A percentile compares a stretch with the other conserved stretches of the same genome.
Conservation (phyloP, 768 basidiomycete species). For the Boletus sp. region DNA sequence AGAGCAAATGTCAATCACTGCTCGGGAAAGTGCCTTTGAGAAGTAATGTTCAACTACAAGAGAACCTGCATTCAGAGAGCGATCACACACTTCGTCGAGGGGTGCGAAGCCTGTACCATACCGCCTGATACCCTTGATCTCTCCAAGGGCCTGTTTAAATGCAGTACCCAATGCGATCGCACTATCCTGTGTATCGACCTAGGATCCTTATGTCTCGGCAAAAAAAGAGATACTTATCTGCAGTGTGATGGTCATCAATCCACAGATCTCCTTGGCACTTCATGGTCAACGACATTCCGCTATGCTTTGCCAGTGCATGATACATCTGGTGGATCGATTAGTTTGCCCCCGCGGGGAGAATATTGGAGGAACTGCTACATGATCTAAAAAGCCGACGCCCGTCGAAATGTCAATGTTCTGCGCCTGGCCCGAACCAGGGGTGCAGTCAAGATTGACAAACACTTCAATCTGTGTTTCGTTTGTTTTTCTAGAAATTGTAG, state of each 20-base stretch:
- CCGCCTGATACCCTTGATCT: conserved; percentile 88
- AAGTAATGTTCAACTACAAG: not conserved
- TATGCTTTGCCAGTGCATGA: conserved; percentile 94
- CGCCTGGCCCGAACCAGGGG: conserved; percentile 52
- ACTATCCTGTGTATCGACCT: conserved; percentile 63
- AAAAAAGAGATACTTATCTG: conserved; percentile 67
- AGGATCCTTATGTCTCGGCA: conserved; percentile 16
- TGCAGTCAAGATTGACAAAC: conserved; percentile 74
- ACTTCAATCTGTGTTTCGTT: conserved; percentile 91
- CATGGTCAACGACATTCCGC: conserved; percentile 87
- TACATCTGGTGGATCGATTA: conserved; percentile 70
- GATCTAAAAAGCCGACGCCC: conserved; percentile 98
- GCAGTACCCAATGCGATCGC: conserved; percentile 85
- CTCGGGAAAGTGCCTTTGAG: conserved; percentile 83
- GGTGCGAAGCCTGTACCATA: conserved; percentile 98
- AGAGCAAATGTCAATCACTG: conserved; percentile 97
- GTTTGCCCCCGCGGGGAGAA: not conserved
- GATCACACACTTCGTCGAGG: conserved; percentile 78
- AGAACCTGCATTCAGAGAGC: not conserved
- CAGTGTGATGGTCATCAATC: conserved; percentile 99
- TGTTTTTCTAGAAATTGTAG: conserved; percentile 77
- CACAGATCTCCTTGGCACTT: conserved; percentile 93
- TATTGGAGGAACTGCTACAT: conserved; percentile 49
- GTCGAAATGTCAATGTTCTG: conserved; percentile 86
- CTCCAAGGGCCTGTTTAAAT: conserved; percentile 93